Evolutionary conservation across 139 green algal species (phyloP).

Genomic region (Zygnema circumcarinatum): DNA sequence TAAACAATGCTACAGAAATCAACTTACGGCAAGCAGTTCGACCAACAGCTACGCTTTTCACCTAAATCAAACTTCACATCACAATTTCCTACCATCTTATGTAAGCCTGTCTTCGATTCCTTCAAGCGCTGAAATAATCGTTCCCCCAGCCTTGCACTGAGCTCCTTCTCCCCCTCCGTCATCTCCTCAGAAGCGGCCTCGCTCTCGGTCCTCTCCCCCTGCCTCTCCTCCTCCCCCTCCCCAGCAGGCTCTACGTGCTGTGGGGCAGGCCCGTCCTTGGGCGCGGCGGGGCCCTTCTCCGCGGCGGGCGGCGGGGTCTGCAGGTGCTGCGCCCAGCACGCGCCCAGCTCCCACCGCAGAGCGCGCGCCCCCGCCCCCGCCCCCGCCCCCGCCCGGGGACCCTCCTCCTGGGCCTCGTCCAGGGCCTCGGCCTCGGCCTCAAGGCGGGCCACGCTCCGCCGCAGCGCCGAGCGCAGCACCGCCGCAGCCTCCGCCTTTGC

Average conservation of each 20-base stretch:
- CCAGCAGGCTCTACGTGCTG: background rate
- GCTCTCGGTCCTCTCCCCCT: background rate
- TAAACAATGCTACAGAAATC: too few relatives aligned
- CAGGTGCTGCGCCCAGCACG: conserved; percentile 59
- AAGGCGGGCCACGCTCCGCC: background rate
- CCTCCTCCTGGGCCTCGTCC: conserved; percentile 21
- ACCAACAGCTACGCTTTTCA: too few relatives aligned
- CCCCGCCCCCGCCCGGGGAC: background rate
- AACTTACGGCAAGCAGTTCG: too few relatives aligned
- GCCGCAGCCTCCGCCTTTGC: background rate
- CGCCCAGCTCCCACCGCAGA: conserved; percentile 56
- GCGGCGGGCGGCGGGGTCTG: conserved; percentile 31
- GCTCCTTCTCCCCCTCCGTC: background rate
- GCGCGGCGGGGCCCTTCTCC: background rate
- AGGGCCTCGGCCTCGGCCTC: background rate
- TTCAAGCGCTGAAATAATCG: conserved; percentile 35
- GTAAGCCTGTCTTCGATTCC: conserved; percentile 59
- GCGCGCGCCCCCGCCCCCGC: too few relatives aligned
- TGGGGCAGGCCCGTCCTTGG: background rate
- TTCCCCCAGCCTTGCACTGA: conserved; percentile 15
- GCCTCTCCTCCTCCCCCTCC: background rate
- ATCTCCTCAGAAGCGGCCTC: background rate
- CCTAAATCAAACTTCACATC: too few relatives aligned
- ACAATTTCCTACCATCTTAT: conserved; percentile 55
- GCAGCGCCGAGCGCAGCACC: background rate